A percentile compares a stretch with the other conserved stretches of the same genome.
Conservation (phyloP, 2,329 filamentous ascomycete species). For the Trichoderma sp. region DNA sequence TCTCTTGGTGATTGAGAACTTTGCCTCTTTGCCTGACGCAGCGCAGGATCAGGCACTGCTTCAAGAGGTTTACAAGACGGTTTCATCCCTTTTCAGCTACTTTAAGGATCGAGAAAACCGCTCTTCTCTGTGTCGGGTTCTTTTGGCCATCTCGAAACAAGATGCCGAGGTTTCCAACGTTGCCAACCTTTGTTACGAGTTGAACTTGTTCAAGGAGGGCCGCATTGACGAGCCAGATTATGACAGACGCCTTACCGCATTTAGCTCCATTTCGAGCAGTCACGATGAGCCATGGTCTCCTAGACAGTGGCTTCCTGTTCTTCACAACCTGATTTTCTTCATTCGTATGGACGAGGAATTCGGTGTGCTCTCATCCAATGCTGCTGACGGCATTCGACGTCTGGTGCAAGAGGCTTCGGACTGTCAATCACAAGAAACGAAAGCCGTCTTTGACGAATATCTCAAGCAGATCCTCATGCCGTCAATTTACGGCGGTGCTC, state of each 20-base stretch:
- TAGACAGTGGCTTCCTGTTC: constrained; percentile 79
- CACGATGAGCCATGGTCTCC: constrained; percentile 59
- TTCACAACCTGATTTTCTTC: constrained; percentile 88
- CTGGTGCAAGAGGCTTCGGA: constrained; percentile 66
- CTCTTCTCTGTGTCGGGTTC: constrained; percentile 68
- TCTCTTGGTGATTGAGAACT: constrained; percentile 75
- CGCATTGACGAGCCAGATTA: constrained; percentile 87
- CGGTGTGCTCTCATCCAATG: constrained; percentile 75
- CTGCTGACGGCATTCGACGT: constrained; percentile 73
- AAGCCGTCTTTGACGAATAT: constrained; percentile 53
- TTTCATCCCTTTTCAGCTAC: constrained; percentile 83
- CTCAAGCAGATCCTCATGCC: constrained; percentile 68
- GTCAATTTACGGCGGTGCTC: constrained; percentile 71
- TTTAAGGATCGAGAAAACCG: constrained; percentile 81
- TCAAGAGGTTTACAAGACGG: constrained; percentile 66
- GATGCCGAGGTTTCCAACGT: constrained; percentile 61
- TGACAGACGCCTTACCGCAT: constrained; percentile 74
- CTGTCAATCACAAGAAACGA: constrained; percentile 34
- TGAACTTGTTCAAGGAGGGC: constrained; percentile 74
- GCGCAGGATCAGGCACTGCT: constrained; percentile 48
- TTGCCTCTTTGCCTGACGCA: constrained; percentile 63
- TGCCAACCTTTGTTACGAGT: constrained; percentile 67
- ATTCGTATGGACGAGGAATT: constrained; percentile 85
- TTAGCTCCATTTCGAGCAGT: constrained; percentile 65
- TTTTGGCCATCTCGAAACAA: constrained; percentile 66